Conservation (phyloP, 371 early-diverging fungal species). For the Polyrhizophydium stewartii region DNA sequence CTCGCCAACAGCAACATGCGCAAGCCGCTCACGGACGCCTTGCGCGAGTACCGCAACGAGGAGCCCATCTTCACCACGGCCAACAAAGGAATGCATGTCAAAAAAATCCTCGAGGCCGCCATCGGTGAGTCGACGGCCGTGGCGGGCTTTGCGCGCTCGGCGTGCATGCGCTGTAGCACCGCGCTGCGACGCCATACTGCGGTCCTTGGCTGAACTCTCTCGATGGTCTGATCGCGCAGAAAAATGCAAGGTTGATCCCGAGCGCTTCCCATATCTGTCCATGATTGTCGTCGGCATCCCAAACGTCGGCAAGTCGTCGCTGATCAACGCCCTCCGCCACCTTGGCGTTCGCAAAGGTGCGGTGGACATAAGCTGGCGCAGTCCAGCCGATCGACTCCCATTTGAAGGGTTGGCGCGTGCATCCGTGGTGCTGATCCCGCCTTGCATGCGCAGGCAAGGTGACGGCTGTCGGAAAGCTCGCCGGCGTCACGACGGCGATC, state of each 20-base stretch:
- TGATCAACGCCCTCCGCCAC: slow-evolving; percentile 79
- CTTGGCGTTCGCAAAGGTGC: slow-evolving; percentile 31
- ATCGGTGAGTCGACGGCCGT: slow-evolving; percentile 28
- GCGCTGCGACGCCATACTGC: no score
- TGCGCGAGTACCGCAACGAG: slow-evolving; percentile 46
- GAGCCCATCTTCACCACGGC: slow-evolving; percentile 72
- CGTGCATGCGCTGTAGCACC: not conserved
- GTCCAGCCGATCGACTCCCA: no score
- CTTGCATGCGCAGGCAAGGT: slow-evolving; percentile 75
- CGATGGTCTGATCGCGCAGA: slow-evolving; percentile 11
- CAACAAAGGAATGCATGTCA: slow-evolving; percentile 55
- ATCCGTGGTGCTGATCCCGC: no score
- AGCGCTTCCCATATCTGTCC: slow-evolving; percentile 37
- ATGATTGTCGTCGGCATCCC: slow-evolving; percentile 94
- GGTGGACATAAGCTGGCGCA: no score
- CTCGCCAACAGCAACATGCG: slow-evolving; percentile 61
- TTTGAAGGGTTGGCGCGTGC: not conserved
- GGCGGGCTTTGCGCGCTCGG: slow-evolving; percentile 7
- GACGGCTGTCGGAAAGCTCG: slow-evolving; percentile 77
- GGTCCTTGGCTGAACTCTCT: no score
- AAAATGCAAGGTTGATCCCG: slow-evolving; percentile 23
- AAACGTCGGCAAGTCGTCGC: slow-evolving; percentile 91
- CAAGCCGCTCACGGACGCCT: slow-evolving; percentile 44
- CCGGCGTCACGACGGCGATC: slow-evolving; percentile 85
- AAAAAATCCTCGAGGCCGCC: slow-evolving; percentile 59